Percentiles rank a stretch among this genome's conserved stretches.
Conservation (phyloP, 768 basidiomycete genomes). For the Tubosaeta brunneosetosa region DNA sequence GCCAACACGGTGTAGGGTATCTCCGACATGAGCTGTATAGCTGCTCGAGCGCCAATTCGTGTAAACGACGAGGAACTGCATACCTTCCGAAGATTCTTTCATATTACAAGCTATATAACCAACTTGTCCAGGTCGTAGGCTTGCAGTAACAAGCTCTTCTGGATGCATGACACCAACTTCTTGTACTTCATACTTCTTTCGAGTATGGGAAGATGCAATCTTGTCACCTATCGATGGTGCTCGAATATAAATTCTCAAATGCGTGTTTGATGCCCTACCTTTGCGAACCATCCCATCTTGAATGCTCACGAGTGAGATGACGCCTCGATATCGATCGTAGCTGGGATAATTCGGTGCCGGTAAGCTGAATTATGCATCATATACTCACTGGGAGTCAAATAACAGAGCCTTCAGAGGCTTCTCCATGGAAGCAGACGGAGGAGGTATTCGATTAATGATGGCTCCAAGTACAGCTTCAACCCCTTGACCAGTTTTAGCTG, state of each 20-base stretch:
- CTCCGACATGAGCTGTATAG: conserved; percentile 80
- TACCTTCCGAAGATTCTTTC: conserved; percentile 95
- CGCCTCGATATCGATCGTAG: conserved; percentile 93
- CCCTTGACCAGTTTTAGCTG: conserved; percentile 89
- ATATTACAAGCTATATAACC: conserved; percentile 93
- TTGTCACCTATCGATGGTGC: conserved; percentile 64
- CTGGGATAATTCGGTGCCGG: conserved; percentile 36
- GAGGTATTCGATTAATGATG: conserved; percentile 79
- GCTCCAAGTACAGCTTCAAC: conserved; percentile 73
- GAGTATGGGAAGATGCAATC: conserved; percentile 77
- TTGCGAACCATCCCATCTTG: conserved; percentile 77
- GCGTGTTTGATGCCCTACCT: conserved; percentile 41
- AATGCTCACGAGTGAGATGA: conserved; percentile 85
- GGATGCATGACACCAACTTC: conserved; percentile 90
- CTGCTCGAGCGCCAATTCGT: background rate
- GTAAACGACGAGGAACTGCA: background rate
- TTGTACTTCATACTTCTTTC: conserved; percentile 84
- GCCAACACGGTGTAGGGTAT: conserved; percentile 80
- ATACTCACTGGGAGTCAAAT: conserved; percentile 84
- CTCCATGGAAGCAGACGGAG: conserved; percentile 54
- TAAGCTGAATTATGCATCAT: background rate
- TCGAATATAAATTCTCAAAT: background rate
- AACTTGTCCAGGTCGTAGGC: conserved; percentile 74
- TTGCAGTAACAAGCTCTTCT: conserved; percentile 71
- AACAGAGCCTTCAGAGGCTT: conserved; percentile 76